Base-by-base conservation (phyloP, 805 yeast genomes). In the Wickerhamomyces silvicola region DNA sequence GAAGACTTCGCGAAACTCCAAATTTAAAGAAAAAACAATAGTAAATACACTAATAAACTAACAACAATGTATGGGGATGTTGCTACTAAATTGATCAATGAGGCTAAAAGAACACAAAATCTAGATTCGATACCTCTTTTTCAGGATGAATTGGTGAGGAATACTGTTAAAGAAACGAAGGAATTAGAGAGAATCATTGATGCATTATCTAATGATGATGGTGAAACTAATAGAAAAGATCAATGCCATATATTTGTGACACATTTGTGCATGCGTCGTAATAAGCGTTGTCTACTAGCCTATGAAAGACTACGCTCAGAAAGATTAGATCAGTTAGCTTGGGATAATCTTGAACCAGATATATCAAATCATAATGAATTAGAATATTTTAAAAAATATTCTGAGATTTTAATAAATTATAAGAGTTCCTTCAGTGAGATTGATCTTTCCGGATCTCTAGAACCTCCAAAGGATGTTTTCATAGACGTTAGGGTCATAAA, bases 401-500 rank as follows among this genome's bases (percentile, higher is more conserved):
- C 75, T 21, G 86, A 83, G 22, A 59, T 84, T 18, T 57, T 86
- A 16, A 74, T 83, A 18, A 82, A 79, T 39, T 77, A 80, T 59
- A 88, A 85, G 50, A 83, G 92, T 8, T 72, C 73, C 4, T 75
- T 85, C 59, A 71, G 84, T 0, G 96, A 87, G 43, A 60, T 90
- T 12, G 98, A 92, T 50, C 60, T 92, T 17, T 75, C 90, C 18
- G 97, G 97, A 0, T 76, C 84, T n/a, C 52, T 92, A 43, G 83
- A 73, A 15, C 98, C 98, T 0, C 97, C 98, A 1, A 73, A 72
- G 22, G 94, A 86, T 44, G 82, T 92, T 18, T 92, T 90, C 46
- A 83, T 90, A 8, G 98, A 90, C 50, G 97, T 92, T 5, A 64
- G 98, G 36, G 97, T 90, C 7, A 59, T 90, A 31, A 82, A 82